These are phyloP conservation scores for Penicillium janthinellum DNA, from an alignment of 2,329 filamentous ascomycete genomes.

Conservation along the genomic window DNA sequence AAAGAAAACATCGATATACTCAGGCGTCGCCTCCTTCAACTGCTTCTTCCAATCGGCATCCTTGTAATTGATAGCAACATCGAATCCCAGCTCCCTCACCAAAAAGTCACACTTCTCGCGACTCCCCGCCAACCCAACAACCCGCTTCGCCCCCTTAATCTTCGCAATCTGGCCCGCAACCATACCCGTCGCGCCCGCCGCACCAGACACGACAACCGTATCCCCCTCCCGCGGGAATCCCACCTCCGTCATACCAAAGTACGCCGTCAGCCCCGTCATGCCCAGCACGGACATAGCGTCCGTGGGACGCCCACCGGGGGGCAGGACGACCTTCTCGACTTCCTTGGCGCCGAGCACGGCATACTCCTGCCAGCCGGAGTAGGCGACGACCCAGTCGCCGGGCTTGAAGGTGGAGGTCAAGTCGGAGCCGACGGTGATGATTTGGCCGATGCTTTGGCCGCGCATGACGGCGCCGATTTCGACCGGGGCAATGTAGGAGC, in stretches of 20 bases:
- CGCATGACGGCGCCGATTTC: constrained; percentile 70
- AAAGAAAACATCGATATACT: constrained; percentile 69
- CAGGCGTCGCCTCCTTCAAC: constrained; percentile 61
- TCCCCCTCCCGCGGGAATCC: constrained; percentile 69
- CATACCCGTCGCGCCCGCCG: constrained; percentile 75
- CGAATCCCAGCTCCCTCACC: constrained; percentile 65
- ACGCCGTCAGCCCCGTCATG: constrained; percentile 72
- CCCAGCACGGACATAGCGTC: constrained; percentile 66
- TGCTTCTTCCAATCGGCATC: constrained; percentile 60
- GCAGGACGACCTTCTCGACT: constrained; percentile 48
- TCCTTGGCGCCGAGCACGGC: constrained; percentile 59
- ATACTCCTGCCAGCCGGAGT: constrained; percentile 67
- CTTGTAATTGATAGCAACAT: constrained; percentile 71
- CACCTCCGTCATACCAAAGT: constrained; percentile 71
- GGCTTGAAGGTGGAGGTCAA: constrained; percentile 31
- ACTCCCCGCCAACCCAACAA: constrained; percentile 67
- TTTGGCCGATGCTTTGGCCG: constrained; percentile 60
- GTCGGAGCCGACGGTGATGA: constrained; percentile 58
- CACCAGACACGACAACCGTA: constrained; percentile 75
- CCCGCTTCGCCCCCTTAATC: constrained; percentile 63
- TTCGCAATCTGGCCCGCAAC: constrained; percentile 79
- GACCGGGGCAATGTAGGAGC: constrained; percentile 70
- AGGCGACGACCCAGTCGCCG: constrained; percentile 55
- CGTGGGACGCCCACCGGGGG: constrained; percentile 52
- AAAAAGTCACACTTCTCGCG: constrained; percentile 70